Evolutionary conservation across 257 asterid species (phyloP).

Genomic region (Avicennia marina): DNA sequence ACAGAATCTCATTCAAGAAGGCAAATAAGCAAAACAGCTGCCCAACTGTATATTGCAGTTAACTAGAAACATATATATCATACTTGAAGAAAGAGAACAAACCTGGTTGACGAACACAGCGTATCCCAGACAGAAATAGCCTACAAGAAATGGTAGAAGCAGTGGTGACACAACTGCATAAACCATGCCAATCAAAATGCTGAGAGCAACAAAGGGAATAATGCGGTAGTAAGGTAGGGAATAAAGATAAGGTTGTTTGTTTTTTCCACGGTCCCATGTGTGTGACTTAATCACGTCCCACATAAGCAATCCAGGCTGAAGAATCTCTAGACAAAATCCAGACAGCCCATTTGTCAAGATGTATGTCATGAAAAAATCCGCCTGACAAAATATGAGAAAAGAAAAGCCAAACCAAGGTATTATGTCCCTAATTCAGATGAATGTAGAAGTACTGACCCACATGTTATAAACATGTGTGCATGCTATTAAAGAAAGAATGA

Average conservation of each 20-base stretch:
- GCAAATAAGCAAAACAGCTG: neutral
- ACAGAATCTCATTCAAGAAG: neutral
- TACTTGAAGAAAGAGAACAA: conserved; percentile 16
- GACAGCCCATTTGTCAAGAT: conserved; percentile 82
- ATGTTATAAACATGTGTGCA: neutral
- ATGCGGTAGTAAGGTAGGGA: conserved; percentile 75
- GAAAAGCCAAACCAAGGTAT: neutral
- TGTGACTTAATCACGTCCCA: conserved; percentile 68
- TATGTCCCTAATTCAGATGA: no score
- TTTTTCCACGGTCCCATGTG: conserved; percentile 64
- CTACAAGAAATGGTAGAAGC: conserved; percentile 79
- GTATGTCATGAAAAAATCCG: conserved; percentile 86
- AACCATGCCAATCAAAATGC: conserved; percentile 82
- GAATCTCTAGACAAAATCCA: conserved; percentile 89
- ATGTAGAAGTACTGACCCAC: no score
- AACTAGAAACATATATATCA: neutral
- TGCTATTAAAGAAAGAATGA: neutral
- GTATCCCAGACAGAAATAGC: conserved; percentile 85
- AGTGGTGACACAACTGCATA: conserved; percentile 94
- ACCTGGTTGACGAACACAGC: conserved; percentile 84
- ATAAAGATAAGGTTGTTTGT: conserved; percentile 60
- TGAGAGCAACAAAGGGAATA: conserved; percentile 69
- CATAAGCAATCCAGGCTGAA: conserved; percentile 87
- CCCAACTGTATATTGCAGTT: neutral
- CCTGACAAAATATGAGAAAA: conserved; percentile 38